These are phyloP conservation scores for Vitis labrusca DNA, from an alignment of 164 flowering plant species.

Conservation along the genomic window DNA sequence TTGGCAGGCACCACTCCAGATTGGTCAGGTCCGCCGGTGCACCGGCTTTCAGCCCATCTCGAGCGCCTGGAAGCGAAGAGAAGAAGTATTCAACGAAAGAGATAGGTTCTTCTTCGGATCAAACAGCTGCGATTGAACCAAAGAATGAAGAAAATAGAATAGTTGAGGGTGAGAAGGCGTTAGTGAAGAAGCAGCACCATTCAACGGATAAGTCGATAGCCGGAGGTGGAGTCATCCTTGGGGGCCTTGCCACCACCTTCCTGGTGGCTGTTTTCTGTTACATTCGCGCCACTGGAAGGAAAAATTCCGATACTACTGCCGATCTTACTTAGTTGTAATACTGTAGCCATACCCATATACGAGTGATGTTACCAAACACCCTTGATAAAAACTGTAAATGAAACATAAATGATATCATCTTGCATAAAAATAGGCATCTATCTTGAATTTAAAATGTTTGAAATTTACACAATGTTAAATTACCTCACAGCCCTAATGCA, in stretches of 20 bases:
- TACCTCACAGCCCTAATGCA: no score
- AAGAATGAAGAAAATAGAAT: slow-evolving; percentile 9
- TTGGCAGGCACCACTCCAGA: slow-evolving; percentile 20
- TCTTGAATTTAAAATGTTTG: no score
- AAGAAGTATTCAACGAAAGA: background rate
- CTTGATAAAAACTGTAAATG: no score
- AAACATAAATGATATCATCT: no score
- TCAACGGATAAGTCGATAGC: slow-evolving; percentile 48
- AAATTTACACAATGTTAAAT: no score
- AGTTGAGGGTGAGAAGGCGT: slow-evolving; percentile 5
- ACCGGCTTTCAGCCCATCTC: slow-evolving; percentile 14
- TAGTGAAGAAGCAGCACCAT: slow-evolving; percentile 22
- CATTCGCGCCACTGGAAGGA: slow-evolving; percentile 59
- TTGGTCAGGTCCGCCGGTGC: background rate
- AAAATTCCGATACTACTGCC: slow-evolving; percentile 7
- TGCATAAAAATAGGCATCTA: no score
- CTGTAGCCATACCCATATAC: no score
- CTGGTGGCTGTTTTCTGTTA: slow-evolving; percentile 58
- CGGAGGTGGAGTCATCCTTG: slow-evolving; percentile 65
- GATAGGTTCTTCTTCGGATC: background rate
- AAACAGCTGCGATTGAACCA: background rate
- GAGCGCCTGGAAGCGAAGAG: background rate
- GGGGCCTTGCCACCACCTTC: slow-evolving; percentile 61
- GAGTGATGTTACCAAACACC: no score
- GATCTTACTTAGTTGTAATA: background rate